Evolutionary conservation across 1,284 basidiomycete genomes (phyloP).

Genomic region (Baeospora myosura): DNA sequence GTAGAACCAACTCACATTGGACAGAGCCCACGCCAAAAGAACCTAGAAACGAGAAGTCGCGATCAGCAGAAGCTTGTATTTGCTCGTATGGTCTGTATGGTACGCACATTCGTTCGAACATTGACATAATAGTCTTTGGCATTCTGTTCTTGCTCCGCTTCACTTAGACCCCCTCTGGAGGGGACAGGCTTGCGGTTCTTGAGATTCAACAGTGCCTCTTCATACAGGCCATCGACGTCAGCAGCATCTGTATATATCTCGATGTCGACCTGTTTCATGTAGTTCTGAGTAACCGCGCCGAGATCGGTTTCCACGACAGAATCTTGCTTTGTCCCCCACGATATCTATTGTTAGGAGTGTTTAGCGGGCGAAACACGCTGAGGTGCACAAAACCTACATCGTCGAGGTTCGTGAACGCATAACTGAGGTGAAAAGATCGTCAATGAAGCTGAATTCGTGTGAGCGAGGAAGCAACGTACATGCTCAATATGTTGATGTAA

Average conservation of each 20-base stretch:
- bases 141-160: constrained; percentile 63
- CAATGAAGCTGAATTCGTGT: constrained; percentile 4
- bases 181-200: constrained; percentile 57
- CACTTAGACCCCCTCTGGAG: constrained; percentile 25
- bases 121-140: constrained; percentile 87
- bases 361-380: not conserved
- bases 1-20: constrained; percentile 52
- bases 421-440: constrained; percentile 32
- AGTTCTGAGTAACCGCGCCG: constrained; percentile 73
- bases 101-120: constrained; percentile 80
- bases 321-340: constrained; percentile 90
- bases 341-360: constrained; percentile 42
- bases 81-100: constrained; percentile 6
- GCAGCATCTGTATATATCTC: constrained; percentile 81
- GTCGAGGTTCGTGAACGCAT: constrained; percentile 77
- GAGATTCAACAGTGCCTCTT: constrained; percentile 81
- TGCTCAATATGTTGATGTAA: constrained; percentile 84
- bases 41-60: constrained; percentile 31
- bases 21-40: constrained; percentile 78
- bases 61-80: not conserved
- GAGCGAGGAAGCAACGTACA: constrained; percentile 41
- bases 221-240: constrained; percentile 85
- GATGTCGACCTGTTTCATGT: constrained; percentile 79
- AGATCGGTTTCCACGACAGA: constrained; percentile 64
- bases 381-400: constrained; percentile 41